Evolutionary conservation across 805 yeast genomes (phyloP).

Genomic region (Tetrapisispora taiwanensis): DNA sequence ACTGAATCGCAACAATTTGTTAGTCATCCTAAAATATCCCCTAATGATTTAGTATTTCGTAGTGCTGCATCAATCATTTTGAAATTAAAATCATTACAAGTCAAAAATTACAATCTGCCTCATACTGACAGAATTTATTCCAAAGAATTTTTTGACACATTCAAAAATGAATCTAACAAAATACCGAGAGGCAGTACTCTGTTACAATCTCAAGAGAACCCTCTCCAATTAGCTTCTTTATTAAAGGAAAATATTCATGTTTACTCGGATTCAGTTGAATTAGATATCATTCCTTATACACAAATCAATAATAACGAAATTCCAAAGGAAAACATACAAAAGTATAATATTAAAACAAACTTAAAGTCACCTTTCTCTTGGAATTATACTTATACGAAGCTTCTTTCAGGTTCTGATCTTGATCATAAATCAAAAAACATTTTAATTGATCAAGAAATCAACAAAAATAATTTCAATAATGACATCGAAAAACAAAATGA

Average conservation of each 20-base stretch:
- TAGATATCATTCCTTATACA: constrained; percentile 18
- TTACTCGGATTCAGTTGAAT: constrained; percentile 10
- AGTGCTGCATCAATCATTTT: constrained; percentile 44
- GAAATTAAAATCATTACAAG: constrained; percentile 47
- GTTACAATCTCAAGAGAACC: constrained; percentile 15
- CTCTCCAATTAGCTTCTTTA: constrained; percentile 8
- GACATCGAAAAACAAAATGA: constrained; percentile 34
- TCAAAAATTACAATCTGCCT: constrained; percentile 33
- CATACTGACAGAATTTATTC: constrained; percentile 22
- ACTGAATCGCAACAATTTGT: constrained; percentile 44
- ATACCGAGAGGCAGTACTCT: constrained; percentile 23
- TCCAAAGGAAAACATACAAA: too few species aligned
- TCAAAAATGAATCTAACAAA: constrained; percentile 10
- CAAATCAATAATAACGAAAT: neutral
- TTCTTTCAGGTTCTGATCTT: constrained; percentile 23
- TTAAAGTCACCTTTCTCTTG: constrained; percentile 12
- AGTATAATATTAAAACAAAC: constrained; percentile 3
- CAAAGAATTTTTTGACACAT: constrained; percentile 25
- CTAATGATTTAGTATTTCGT: constrained; percentile 50
- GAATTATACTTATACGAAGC: constrained; percentile 18
- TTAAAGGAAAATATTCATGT: constrained; percentile 18
- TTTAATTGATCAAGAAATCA: constrained; percentile 23
- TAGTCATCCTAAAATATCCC: constrained; percentile 58
- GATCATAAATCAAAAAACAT: constrained; percentile 14
- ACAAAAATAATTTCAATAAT: constrained; percentile 26